Evolutionary conservation across 805 yeast genomes (phyloP), one percentile per base, ranked within the genome.

Genomic region (Komagataella mondaviorum): DNA sequence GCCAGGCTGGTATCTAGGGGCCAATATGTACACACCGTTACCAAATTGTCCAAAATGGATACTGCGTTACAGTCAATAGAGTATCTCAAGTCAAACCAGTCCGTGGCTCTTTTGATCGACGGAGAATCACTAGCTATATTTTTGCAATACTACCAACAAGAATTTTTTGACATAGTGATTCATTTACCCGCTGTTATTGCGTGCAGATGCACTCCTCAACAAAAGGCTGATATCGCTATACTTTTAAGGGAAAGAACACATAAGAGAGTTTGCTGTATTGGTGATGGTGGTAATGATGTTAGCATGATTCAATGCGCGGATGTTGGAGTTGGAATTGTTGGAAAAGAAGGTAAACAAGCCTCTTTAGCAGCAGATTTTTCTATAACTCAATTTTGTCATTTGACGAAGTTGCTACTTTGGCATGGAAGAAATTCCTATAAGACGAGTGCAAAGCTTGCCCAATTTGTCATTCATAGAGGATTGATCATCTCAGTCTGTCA

Each of bases 281-380:
- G 99, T 52, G 99, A 93, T 67, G 99, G 99, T 60, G 99, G 99
- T 59, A 93, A 93, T 61, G 99, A 93, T 67, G 99, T 93, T 39
- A 86, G 95, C 59, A 93, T 93, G 99, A 93, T 93, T 57, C 99
- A 93, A 68, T 85, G 95, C 57, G 99, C 99, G 0, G 96, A 95
- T 70, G 96, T 93, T 7, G 99, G 99, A 54, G 96, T 93, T 24
- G 99, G 99, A 52, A 93, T 93, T 57, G 99, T 93, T 18, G 99
- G 99, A 44, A 93, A 93, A 65, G 99, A 93, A 65, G 99, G 99
- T 43, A 85, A 84, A 55, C 99, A 93, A 65, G 99, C 99, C 0
- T 88, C 96, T 0, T 71, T 93, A 50, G 96, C 98, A 4, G 98
- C 99, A 0, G 99, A 93, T 66, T 93, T 91, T 67, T 88, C 96